A percentile compares a stretch with the other conserved stretches of the same genome.
Evolutionary conservation across 139 green algal genomes (phyloP).

Genomic region (Micractinium sp.): DNA sequence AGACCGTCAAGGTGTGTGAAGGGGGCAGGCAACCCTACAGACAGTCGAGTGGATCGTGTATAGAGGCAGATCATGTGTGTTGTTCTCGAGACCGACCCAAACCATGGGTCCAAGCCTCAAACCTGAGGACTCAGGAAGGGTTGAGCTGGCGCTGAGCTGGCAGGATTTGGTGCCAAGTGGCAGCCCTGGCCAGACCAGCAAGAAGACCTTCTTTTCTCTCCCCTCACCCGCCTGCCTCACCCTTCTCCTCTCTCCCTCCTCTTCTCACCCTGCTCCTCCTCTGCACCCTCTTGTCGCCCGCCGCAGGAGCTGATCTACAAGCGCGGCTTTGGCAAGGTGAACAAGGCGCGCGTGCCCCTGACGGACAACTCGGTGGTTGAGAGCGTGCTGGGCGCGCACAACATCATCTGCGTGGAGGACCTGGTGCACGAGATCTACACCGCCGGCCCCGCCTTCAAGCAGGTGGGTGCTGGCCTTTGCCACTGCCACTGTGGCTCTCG

Average conservation of each 20-base stretch:
- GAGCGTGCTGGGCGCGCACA: slow-evolving; percentile 85
- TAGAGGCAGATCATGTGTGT: no score
- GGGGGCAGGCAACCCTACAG: no score
- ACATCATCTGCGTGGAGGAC: slow-evolving; percentile 99
- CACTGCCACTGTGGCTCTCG: no score
- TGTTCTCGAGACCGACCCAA: no score
- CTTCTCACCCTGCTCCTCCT: no score
- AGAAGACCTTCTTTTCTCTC: no score
- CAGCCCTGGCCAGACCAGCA: no score
- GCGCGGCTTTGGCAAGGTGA: slow-evolving; percentile 97
- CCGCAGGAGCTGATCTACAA: slow-evolving; percentile 98
- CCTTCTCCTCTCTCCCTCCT: background rate
- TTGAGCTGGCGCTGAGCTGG: no score
- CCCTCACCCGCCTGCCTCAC: background rate
- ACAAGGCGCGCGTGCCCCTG: slow-evolving; percentile 91
- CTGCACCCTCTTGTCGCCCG: background rate
- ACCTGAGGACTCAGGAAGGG: no score
- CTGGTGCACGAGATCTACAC: slow-evolving; percentile 98
- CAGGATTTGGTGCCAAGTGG: no score
- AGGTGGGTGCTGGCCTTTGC: slow-evolving; percentile 32
- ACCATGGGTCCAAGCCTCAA: no score
- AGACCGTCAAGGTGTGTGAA: slow-evolving; percentile 79
- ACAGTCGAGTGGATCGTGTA: no score
- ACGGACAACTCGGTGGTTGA: slow-evolving; percentile 99
- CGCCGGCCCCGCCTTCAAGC: slow-evolving; percentile 95